phyloP scores from a whole-genome alignment of 1,284 basidiomycete genomes.

The Fomes fomentarius region DNA sequence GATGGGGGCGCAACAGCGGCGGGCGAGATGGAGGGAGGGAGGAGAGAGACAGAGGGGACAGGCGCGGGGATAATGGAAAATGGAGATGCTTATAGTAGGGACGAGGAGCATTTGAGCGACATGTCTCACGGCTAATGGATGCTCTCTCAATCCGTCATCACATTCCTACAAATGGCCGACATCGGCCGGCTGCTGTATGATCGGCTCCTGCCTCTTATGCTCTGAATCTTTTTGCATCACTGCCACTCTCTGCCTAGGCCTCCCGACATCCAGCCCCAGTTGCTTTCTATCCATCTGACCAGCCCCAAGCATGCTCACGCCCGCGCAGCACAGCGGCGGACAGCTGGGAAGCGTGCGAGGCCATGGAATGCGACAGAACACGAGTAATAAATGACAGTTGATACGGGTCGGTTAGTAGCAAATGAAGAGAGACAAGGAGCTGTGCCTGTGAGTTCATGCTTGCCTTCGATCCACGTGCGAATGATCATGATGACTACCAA shows the following conservation, averaged over 20 bases:
- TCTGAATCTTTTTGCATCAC: slow-evolving; percentile 21
- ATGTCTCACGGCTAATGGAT: slow-evolving; percentile 38
- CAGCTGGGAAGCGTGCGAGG: slow-evolving; percentile 14
- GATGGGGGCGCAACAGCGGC: slow-evolving; percentile 26
- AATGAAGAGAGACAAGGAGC: slow-evolving; percentile 24
- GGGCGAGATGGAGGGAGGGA: slow-evolving; percentile 23
- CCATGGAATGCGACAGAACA: slow-evolving; percentile 13
- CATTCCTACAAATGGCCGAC: slow-evolving; percentile 32
- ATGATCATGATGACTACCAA: slow-evolving; percentile 22
- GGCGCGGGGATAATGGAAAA: slow-evolving; percentile 28
- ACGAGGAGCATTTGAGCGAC: slow-evolving; percentile 35
- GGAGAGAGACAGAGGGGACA: slow-evolving; percentile 30
- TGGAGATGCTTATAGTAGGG: slow-evolving; percentile 37
- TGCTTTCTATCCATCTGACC: neutral
- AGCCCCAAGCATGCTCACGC: neutral
- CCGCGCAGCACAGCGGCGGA: neutral
- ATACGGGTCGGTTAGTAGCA: slow-evolving; percentile 24
- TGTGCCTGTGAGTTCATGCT: slow-evolving; percentile 36
- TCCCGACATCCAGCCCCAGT: neutral
- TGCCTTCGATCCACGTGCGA: slow-evolving; percentile 19
- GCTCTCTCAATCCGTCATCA: slow-evolving; percentile 32
- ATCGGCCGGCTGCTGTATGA: slow-evolving; percentile 30
- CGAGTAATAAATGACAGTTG: slow-evolving; percentile 20
- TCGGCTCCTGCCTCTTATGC: slow-evolving; percentile 20
- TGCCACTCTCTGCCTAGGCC: slow-evolving; percentile 12